These are phyloP conservation scores for Phytophthora meadii DNA, from an alignment of 352 stramenopile species.

Conservation along the genomic window DNA sequence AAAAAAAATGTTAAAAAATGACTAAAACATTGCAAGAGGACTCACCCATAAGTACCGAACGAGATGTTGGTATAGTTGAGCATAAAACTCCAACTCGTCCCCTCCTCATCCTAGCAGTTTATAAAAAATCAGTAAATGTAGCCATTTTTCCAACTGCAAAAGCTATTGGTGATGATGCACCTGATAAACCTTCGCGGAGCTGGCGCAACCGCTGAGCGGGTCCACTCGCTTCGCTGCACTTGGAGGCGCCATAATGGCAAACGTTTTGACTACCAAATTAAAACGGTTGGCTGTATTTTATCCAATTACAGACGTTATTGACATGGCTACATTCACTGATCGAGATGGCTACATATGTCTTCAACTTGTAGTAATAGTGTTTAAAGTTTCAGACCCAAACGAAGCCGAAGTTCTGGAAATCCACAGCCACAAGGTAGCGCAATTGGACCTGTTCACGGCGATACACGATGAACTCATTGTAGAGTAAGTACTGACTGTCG, in stretches of 20 bases:
- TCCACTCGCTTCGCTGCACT: constrained; percentile 30
- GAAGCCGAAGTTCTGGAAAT: constrained; percentile 32
- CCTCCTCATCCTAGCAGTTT: constrained; percentile 34
- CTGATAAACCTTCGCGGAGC: constrained; percentile 36
- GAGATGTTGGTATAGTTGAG: constrained; percentile 64
- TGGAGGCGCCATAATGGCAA: constrained; percentile 19
- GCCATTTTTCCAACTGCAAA: too few species aligned
- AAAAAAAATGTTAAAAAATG: too few species aligned
- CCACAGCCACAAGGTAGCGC: constrained; percentile 41
- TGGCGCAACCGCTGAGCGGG: constrained; percentile 39
- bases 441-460: constrained; percentile 52
- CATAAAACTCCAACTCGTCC: constrained; percentile 50
- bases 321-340: constrained; percentile 9
- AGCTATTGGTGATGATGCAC: constrained; percentile 4
- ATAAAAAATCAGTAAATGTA: constrained; percentile 6
- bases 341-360: neutral
- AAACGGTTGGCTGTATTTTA: constrained; percentile 27
- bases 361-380: neutral
- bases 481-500: constrained; percentile 38
- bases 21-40: neutral
- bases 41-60: constrained; percentile 54
- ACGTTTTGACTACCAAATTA: constrained; percentile 5
- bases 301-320: constrained; percentile 20
- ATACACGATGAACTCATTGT: constrained; percentile 63
- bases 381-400: neutral